These are phyloP conservation scores for Cytospora mali DNA, from an alignment of 2,329 filamentous ascomycete species.

Conservation along the genomic window DNA sequence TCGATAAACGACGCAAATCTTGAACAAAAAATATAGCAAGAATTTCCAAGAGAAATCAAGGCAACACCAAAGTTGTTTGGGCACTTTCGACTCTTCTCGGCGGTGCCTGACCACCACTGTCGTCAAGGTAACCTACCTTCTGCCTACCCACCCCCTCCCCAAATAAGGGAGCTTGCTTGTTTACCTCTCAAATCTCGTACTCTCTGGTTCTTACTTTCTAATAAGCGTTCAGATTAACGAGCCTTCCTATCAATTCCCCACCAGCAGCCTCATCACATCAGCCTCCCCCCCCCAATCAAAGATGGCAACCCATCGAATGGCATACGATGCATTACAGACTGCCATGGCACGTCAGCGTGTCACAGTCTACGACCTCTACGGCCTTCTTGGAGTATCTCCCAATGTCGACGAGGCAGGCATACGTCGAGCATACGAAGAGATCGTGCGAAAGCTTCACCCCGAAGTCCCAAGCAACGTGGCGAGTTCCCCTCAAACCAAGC, in stretches of 20 bases:
- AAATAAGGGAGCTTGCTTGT: too few relatives aligned
- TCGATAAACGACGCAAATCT: too few relatives aligned
- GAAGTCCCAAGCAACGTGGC: conserved; percentile 14
- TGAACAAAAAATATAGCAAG: too few relatives aligned
- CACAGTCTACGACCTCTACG: conserved; percentile 25
- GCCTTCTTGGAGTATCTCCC: conserved; percentile 19
- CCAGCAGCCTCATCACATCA: neutral
- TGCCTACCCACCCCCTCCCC: too few relatives aligned
- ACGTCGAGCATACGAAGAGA: conserved; percentile 13
- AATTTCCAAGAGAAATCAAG: too few relatives aligned
- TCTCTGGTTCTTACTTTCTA: too few relatives aligned
- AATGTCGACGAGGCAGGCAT: conserved; percentile 20
- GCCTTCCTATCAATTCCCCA: neutral
- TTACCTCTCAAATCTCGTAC: too few relatives aligned
- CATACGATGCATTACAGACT: conserved; percentile 9
- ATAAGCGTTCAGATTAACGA: neutral
- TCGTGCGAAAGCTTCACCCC: conserved; percentile 9
- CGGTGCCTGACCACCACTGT: too few relatives aligned
- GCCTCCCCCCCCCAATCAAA: neutral
- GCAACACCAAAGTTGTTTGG: too few relatives aligned
- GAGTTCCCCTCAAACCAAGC: neutral
- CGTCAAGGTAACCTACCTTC: too few relatives aligned
- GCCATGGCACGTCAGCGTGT: conserved; percentile 18
- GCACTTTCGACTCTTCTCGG: too few relatives aligned
- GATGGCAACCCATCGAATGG: conserved; percentile 6